These are phyloP conservation scores for Oryza rufipogon DNA, from an alignment of 176 grass and related monocot genomes.

Conservation along the genomic window DNA sequence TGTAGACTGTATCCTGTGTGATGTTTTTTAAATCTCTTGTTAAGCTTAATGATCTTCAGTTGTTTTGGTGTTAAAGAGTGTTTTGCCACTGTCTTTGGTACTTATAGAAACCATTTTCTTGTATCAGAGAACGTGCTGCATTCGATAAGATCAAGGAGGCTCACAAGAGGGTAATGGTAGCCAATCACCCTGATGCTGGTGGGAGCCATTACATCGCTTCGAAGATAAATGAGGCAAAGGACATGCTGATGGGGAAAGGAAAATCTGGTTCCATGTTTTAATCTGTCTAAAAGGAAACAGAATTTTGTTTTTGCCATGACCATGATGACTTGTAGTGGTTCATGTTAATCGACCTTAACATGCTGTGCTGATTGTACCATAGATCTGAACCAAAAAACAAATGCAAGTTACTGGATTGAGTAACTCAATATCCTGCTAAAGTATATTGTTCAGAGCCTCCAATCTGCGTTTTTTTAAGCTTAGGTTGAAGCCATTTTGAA, in stretches of 20 bases:
- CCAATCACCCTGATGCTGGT: constrained; percentile 86
- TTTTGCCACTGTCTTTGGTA: not conserved
- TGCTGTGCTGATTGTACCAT: constrained; percentile 23
- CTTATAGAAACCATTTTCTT: not conserved
- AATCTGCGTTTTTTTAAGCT: not conserved
- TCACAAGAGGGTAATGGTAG: constrained; percentile 87
- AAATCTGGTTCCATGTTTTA: constrained; percentile 58
- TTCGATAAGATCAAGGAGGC: constrained; percentile 86
- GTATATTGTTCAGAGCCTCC: not conserved
- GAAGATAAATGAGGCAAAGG: constrained; percentile 93
- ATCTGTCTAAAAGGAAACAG: not conserved
- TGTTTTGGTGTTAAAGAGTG: not conserved
- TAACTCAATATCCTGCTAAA: not conserved
- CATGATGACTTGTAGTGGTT: constrained; percentile 5
- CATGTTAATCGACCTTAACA: constrained; percentile 18
- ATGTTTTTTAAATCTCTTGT: not conserved
- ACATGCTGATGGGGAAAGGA: constrained; percentile 63
- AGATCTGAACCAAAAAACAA: constrained; percentile 18
- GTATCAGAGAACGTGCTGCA: constrained; percentile 70
- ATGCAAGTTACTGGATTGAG: not conserved
- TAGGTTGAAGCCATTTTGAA: not conserved
- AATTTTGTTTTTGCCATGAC: not conserved
- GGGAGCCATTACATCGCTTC: constrained; percentile 93
- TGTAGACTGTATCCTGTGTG: not conserved
- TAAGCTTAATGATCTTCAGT: constrained; percentile 11